Conservation (phyloP, 2,329 filamentous ascomycete species). For the Penicillium vulpinum region DNA sequence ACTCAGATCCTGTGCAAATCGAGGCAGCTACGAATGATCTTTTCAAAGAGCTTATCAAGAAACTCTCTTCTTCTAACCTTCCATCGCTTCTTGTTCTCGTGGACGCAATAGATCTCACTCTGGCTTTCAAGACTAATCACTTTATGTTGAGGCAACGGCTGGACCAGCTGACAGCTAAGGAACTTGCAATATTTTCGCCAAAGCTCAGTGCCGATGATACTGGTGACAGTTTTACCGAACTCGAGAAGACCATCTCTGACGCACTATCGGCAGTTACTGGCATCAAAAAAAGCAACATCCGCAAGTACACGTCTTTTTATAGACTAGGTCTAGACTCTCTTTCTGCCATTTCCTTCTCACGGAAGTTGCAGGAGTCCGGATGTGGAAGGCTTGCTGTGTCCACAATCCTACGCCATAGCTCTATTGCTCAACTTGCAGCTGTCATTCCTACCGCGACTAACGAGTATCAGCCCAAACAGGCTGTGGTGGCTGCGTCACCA, state of each 20-base stretch:
- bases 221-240: conserved; percentile 50
- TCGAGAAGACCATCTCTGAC: conserved; percentile 59
- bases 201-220: conserved; percentile 29
- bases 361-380: conserved; percentile 52
- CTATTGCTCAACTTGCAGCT: conserved; percentile 60
- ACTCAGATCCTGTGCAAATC: conserved; percentile 2
- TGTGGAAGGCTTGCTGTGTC: conserved; percentile 63
- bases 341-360: conserved; percentile 71
- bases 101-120: conserved; percentile 66
- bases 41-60: conserved; percentile 55
- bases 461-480: neutral
- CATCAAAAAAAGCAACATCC: conserved; percentile 51
- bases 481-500: neutral
- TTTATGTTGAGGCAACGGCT: conserved; percentile 54
- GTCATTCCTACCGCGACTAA: conserved; percentile 16
- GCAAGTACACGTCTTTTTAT: conserved; percentile 70
- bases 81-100: conserved; percentile 73
- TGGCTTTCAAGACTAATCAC: conserved; percentile 73
- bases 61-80: conserved; percentile 74
- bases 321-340: conserved; percentile 82
- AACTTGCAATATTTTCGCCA: conserved; percentile 47
- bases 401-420: conserved; percentile 66
- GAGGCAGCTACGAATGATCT: conserved; percentile 45
- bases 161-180: conserved; percentile 44
- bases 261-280: conserved; percentile 55